Percentiles rank a stretch among this genome's conserved stretches.
Evolutionary conservation across 345 rosid genomes (phyloP).

Genomic region (Hypericum androsaemum): DNA sequence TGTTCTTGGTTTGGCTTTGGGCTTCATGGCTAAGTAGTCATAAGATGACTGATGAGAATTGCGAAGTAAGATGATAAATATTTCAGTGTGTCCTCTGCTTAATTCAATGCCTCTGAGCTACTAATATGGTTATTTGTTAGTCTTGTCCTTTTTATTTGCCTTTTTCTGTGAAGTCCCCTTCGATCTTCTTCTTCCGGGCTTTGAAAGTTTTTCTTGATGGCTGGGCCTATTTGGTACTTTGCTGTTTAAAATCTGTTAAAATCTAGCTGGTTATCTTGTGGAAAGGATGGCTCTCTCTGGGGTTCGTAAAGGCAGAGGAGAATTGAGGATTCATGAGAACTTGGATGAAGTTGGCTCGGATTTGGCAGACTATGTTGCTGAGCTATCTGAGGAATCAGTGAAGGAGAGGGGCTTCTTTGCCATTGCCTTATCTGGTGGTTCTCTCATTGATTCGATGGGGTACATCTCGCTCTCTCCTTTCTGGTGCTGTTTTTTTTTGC

Average conservation of each 20-base stretch:
- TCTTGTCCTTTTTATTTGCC: too few relatives aligned
- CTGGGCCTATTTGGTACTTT: not conserved
- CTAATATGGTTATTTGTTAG: too few relatives aligned
- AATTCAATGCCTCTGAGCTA: too few relatives aligned
- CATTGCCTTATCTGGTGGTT: constrained; percentile 82
- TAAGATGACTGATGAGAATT: too few relatives aligned
- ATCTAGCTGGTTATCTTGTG: constrained; percentile 18
- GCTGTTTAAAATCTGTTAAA: constrained; percentile 9
- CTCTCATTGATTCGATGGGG: constrained; percentile 72
- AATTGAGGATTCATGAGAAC: constrained; percentile 66
- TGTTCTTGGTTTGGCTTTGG: too few relatives aligned
- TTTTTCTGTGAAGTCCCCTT: too few relatives aligned
- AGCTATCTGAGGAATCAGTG: constrained; percentile 68
- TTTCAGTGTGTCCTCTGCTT: too few relatives aligned
- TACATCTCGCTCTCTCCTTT: constrained; percentile 19
- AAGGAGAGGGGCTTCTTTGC: constrained; percentile 76
- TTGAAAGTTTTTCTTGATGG: not conserved
- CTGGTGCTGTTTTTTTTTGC: constrained; percentile 16
- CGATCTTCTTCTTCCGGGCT: not conserved
- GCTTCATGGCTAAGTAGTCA: too few relatives aligned
- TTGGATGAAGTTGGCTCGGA: constrained; percentile 58
- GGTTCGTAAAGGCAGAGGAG: constrained; percentile 50
- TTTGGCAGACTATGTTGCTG: constrained; percentile 81
- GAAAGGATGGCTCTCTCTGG: constrained; percentile 58
- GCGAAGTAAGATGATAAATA: too few relatives aligned